Percentiles rank a stretch among this genome's conserved stretches.
Evolutionary conservation across 805 yeast genomes (phyloP).

Genomic region (Yarrowia divulgata): DNA sequence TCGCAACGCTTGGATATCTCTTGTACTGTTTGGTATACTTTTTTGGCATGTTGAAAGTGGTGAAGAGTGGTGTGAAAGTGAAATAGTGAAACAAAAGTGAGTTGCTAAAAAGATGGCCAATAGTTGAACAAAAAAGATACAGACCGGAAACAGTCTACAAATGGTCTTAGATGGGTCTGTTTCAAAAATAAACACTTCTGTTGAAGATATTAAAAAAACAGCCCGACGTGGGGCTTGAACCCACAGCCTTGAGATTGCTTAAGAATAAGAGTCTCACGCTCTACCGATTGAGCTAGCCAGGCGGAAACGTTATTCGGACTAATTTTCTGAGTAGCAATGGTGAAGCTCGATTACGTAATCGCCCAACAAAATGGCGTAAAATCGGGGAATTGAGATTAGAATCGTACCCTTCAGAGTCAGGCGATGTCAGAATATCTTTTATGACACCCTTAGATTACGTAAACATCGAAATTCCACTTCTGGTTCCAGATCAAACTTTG

Average conservation of each 20-base stretch:
- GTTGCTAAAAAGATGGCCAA: no score
- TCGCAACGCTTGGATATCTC: conserved; percentile 7
- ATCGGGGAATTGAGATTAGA: no score
- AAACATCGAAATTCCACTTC: no score
- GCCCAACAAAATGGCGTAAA: no score
- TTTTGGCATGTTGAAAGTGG: conserved; percentile 6
- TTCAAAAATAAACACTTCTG: no score
- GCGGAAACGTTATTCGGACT: not conserved
- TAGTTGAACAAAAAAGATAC: no score
- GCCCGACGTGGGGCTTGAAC: conserved; percentile 37
- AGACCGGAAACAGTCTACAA: no score
- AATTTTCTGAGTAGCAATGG: not conserved
- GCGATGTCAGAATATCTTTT: no score
- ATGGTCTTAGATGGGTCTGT: no score
- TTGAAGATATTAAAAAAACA: not conserved
- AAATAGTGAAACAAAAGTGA: not conserved
- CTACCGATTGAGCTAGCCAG: conserved; percentile 36
- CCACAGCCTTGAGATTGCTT: conserved; percentile 32
- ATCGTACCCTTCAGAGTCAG: no score
- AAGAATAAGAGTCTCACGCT: conserved; percentile 29
- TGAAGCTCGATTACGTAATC: not conserved
- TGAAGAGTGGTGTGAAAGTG: no score
- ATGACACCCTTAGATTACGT: no score
- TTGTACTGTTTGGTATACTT: conserved; percentile 28
- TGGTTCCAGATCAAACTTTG: not conserved